phyloP scores from a whole-genome alignment of 768 basidiomycete species.

The Fistulinella prunicolor region DNA sequence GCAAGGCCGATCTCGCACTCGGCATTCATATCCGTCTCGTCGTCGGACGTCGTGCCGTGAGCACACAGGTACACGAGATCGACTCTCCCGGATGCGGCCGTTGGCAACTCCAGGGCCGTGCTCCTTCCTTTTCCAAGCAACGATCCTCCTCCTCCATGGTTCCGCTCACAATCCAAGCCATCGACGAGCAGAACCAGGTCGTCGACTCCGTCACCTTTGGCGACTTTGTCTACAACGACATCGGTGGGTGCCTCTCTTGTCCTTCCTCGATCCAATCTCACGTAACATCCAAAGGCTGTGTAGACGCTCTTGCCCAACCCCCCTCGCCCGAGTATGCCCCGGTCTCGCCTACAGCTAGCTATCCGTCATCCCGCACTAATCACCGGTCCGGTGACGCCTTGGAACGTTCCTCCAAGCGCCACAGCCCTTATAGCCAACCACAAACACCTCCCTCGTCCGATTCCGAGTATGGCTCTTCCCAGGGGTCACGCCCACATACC shows the following conservation, averaged over 20 bases:
- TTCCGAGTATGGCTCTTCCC: constrained; percentile 33
- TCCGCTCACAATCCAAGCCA: constrained; percentile 59
- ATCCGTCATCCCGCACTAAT: constrained; percentile 14
- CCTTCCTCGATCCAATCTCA: neutral
- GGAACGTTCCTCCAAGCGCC: constrained; percentile 35
- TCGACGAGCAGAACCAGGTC: constrained; percentile 49
- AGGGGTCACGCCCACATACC: constrained; percentile 17
- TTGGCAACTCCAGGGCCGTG: constrained; percentile 65
- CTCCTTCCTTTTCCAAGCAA: constrained; percentile 51
- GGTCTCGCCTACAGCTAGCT: neutral
- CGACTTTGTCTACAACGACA: constrained; percentile 61
- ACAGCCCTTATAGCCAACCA: constrained; percentile 38
- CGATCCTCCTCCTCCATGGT: constrained; percentile 40
- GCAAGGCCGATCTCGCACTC: constrained; percentile 19
- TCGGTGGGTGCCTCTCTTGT: constrained; percentile 31
- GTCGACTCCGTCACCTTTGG: constrained; percentile 71
- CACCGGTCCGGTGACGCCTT: constrained; percentile 25
- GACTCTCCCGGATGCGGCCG: constrained; percentile 45
- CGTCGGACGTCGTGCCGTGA: constrained; percentile 64
- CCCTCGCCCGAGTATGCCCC: constrained; percentile 1
- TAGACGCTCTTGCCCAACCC: neutral
- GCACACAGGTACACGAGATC: constrained; percentile 60
- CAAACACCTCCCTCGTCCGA: constrained; percentile 42
- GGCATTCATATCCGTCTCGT: constrained; percentile 68
- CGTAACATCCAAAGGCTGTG: constrained; percentile 4